Base-by-base conservation (phyloP, 75 land plant species). In the Cunninghamia lanceolata region DNA sequence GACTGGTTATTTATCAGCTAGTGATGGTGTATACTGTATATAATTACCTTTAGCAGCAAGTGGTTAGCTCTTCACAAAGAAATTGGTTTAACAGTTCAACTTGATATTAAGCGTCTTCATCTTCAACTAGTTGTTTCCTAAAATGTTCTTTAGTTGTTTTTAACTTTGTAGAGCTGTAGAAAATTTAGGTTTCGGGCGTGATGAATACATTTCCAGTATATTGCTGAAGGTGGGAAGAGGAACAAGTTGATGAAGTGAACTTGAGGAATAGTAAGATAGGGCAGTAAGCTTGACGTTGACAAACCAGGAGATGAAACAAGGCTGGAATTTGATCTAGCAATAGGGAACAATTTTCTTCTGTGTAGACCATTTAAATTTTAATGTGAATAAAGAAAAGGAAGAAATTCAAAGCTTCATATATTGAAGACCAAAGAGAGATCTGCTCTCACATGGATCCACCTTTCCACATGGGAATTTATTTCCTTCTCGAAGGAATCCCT, bases 401-500 rank as follows among this genome's bases (percentile, higher is more conserved):
- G 63, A 19, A 56, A 56, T 56, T 56, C 28, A 19, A 56, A 56
- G 63, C 63, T 25, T 56, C 25, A 56, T 19, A n/a, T n/a, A 56
- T 56, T 25, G 19, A 5, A 56, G 6, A 56, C 21, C 63, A 56
- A 56, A 56, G 63, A 0, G 63, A 56, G 63, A 56, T 56, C 63
- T 56, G 17, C 21, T 54, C 63, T 56, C 63, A 4, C 25, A 56
- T 19, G 63, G 63, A 21, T 56, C 63, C 0, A 56, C 47, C 5
- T 52, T 88, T 85, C 83, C 87, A 19, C 54, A 66, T 80, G 83
- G 85, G 66, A 21, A 56, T 56, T 56, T 56, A 56, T 1, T 53
- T 53, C 56, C 63, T 56, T 35, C 91, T 56, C 47, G 85, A 30
- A 77, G 86, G 39, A 84, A 75, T 86, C 75, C 73, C 84, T 86